Evolutionary conservation across 2,329 filamentous ascomycete species (phyloP).

Genomic region (Lachnellula willkommii): DNA sequence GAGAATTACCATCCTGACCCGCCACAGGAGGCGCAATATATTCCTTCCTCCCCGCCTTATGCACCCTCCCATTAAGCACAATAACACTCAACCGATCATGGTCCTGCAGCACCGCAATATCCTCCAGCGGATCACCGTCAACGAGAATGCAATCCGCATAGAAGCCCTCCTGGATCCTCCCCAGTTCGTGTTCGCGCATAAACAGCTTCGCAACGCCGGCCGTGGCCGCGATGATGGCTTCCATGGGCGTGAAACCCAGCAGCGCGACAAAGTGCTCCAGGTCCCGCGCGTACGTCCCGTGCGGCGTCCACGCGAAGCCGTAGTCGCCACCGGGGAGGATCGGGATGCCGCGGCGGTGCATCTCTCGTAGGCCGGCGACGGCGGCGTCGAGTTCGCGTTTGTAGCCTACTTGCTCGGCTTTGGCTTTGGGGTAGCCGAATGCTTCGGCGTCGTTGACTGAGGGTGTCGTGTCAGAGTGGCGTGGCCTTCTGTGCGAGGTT

Average conservation of each 20-base stretch:
- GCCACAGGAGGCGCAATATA: slow-evolving; percentile 16
- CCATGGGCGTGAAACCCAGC: slow-evolving; percentile 39
- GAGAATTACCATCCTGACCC: slow-evolving; percentile 14
- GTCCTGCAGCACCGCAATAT: slow-evolving; percentile 36
- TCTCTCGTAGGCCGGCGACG: slow-evolving; percentile 36
- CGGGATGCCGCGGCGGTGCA: slow-evolving; percentile 39
- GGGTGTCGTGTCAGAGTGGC: background rate
- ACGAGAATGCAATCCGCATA: slow-evolving; percentile 41
- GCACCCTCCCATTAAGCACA: slow-evolving; percentile 42
- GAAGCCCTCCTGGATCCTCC: slow-evolving; percentile 36
- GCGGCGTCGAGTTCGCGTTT: slow-evolving; percentile 38
- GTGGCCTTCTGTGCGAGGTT: background rate
- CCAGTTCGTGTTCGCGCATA: slow-evolving; percentile 36
- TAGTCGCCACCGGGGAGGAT: slow-evolving; percentile 42
- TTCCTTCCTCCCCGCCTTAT: slow-evolving; percentile 32
- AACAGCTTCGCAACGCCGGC: slow-evolving; percentile 34
- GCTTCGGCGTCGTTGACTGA: slow-evolving; percentile 21
- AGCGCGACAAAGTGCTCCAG: slow-evolving; percentile 40
- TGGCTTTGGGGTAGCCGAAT: slow-evolving; percentile 38
- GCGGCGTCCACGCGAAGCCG: slow-evolving; percentile 41
- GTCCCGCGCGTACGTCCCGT: slow-evolving; percentile 42
- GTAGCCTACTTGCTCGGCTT: slow-evolving; percentile 40
- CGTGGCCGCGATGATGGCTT: slow-evolving; percentile 40
- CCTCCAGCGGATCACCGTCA: slow-evolving; percentile 39
- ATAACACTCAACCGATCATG: slow-evolving; percentile 41